Conservation (phyloP, 2,329 filamentous ascomycete species). For the Monosporascus sp. region DNA sequence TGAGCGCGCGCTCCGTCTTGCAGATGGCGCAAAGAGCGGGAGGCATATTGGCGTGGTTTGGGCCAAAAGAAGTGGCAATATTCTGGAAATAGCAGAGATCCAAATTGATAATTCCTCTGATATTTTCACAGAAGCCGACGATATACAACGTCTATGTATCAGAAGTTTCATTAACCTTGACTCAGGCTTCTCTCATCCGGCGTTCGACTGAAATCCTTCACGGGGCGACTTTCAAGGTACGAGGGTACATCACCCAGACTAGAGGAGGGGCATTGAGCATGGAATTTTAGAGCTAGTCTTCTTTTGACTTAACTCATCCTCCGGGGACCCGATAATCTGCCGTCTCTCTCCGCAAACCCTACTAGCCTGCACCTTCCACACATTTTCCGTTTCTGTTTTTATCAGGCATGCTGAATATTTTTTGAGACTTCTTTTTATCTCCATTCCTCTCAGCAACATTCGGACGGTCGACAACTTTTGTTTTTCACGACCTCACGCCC, state of each 20-base stretch:
- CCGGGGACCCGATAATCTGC: conserved; percentile 15
- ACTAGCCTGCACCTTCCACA: conserved; percentile 16
- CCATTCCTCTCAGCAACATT: conserved; percentile 22
- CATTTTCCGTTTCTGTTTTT: conserved; percentile 14
- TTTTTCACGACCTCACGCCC: conserved; percentile 44
- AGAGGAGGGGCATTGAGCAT: conserved; percentile 10
- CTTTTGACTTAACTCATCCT: background rate
- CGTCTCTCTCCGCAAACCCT: conserved; percentile 17
- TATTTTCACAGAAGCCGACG: no score
- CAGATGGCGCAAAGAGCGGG: conserved; percentile 73
- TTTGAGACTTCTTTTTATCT: conserved; percentile 25
- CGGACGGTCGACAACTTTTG: conserved; percentile 34
- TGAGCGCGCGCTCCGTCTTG: conserved; percentile 70
- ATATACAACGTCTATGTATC: no score
- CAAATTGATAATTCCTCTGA: no score
- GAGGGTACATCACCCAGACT: background rate
- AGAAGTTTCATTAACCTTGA: no score
- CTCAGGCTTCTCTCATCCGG: background rate
- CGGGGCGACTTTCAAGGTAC: background rate
- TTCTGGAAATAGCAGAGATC: background rate
- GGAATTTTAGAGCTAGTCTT: background rate
- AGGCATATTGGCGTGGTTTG: conserved; percentile 54
- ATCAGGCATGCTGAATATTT: conserved; percentile 17
- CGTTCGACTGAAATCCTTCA: background rate
- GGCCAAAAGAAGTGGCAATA: background rate